Evolutionary conservation across 495 filamentous ascomycete genomes (phyloP).

Genomic region (Beverwykella pulmonaria): DNA sequence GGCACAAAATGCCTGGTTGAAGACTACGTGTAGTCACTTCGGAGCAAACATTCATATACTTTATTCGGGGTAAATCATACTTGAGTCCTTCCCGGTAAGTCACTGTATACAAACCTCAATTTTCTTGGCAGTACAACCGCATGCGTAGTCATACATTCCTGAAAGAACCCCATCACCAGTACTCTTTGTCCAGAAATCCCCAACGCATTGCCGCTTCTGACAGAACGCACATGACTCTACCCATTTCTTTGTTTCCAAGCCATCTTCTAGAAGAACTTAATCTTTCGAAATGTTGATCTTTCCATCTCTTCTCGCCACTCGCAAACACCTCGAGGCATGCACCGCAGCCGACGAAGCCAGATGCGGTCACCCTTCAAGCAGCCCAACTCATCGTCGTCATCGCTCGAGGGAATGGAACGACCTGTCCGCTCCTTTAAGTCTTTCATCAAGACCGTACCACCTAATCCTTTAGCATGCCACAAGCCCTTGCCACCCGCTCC

Average conservation of each 20-base stretch:
- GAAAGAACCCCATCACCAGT: neutral
- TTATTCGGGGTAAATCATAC: too few species aligned
- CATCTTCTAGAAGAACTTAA: conserved; percentile 28
- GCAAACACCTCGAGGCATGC: conserved; percentile 24
- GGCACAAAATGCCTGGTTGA: too few species aligned
- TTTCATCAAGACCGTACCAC: conserved; percentile 31
- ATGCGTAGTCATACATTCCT: conserved; percentile 15
- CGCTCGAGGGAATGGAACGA: conserved; percentile 37
- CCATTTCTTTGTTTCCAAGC: conserved; percentile 21
- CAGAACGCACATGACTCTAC: conserved; percentile 1
- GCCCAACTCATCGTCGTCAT: conserved; percentile 23
- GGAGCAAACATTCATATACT: too few species aligned
- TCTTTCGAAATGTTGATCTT: conserved; percentile 10
- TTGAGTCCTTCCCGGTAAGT: neutral
- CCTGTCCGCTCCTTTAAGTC: conserved; percentile 39
- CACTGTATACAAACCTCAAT: neutral
- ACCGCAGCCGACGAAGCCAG: conserved; percentile 9
- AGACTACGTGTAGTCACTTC: too few species aligned
- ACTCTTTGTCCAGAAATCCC: conserved; percentile 16
- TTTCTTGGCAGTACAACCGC: neutral
- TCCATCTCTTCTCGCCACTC: neutral
- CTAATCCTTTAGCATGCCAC: conserved; percentile 3
- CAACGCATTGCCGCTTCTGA: conserved; percentile 8
- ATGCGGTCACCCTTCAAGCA: conserved; percentile 28
- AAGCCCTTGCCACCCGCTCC: conserved; percentile 37